These are phyloP conservation scores for Pulveroboletus sp. DNA, from an alignment of 1,284 basidiomycete genomes.

Conservation along the genomic window DNA sequence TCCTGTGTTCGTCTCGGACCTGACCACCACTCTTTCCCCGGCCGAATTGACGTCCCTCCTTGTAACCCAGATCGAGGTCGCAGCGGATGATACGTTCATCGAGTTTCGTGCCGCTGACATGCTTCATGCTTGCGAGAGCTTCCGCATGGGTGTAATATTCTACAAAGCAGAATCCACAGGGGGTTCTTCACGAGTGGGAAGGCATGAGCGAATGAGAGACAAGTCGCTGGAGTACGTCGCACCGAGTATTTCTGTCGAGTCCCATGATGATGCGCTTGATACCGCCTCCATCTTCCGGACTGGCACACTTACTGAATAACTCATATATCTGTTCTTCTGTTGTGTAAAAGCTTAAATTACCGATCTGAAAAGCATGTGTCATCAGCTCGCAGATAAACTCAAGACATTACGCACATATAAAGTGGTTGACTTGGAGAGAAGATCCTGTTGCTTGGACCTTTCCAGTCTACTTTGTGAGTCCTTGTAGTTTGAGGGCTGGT, in stretches of 20 bases:
- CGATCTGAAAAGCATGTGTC: constrained; percentile 60
- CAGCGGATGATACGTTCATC: constrained; percentile 99
- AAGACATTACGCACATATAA: constrained; percentile 61
- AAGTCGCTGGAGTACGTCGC: constrained; percentile 23
- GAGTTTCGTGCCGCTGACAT: constrained; percentile 97
- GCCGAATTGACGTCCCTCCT: constrained; percentile 96
- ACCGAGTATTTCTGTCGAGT: constrained; percentile 93
- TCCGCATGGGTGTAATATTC: constrained; percentile 98
- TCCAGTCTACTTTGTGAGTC: constrained; percentile 84
- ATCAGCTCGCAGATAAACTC: neutral
- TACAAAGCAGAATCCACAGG: constrained; percentile 99
- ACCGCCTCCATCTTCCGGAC: constrained; percentile 87
- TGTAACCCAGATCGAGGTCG: constrained; percentile 97
- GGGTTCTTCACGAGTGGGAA: constrained; percentile 63
- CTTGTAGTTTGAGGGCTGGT: constrained; percentile 94
- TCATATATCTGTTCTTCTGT: constrained; percentile 99
- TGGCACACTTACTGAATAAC: constrained; percentile 91
- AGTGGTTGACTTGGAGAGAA: constrained; percentile 72
- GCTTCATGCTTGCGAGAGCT: constrained; percentile 90
- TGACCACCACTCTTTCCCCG: constrained; percentile 97
- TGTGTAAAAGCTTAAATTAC: constrained; percentile 96
- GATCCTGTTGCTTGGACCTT: constrained; percentile 66
- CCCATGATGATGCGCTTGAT: constrained; percentile 99
- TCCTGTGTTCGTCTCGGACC: constrained; percentile 92
- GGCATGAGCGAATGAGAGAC: constrained; percentile 4